Evolutionary conservation across 2,329 filamentous ascomycete genomes (phyloP).

Genomic region (Waltergamsia citrina): DNA sequence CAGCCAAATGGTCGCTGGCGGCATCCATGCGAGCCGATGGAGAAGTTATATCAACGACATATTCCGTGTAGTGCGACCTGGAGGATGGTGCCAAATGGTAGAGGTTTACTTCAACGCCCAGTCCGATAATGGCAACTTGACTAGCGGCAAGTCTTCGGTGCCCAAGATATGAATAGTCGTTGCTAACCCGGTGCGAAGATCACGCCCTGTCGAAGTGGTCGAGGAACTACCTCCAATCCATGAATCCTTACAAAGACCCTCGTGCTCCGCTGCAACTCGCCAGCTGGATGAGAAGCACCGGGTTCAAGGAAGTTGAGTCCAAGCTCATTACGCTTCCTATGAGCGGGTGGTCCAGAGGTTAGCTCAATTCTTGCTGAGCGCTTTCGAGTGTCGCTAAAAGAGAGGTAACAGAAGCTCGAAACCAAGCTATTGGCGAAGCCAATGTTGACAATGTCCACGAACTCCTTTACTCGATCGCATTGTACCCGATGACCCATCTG

Average conservation of each 20-base stretch:
- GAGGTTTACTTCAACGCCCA: slow-evolving; percentile 81
- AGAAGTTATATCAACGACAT: slow-evolving; percentile 67
- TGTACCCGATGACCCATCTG: slow-evolving; percentile 46
- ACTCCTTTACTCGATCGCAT: slow-evolving; percentile 42
- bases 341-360: slow-evolving; percentile 61
- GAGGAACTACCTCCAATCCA: slow-evolving; percentile 48
- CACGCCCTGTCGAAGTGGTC: slow-evolving; percentile 63
- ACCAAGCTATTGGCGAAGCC: slow-evolving; percentile 40
- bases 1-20: slow-evolving; percentile 62
- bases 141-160: slow-evolving; percentile 35
- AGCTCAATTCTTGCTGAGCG: slow-evolving; percentile 10
- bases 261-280: slow-evolving; percentile 52
- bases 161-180: background rate
- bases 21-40: slow-evolving; percentile 68
- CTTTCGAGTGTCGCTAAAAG: background rate
- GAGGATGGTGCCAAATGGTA: slow-evolving; percentile 83
- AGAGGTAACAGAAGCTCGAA: slow-evolving; percentile 30
- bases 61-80: slow-evolving; percentile 58
- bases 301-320: slow-evolving; percentile 59
- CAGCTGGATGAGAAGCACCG: slow-evolving; percentile 48
- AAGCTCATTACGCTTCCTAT: slow-evolving; percentile 58
- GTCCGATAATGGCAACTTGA: slow-evolving; percentile 74
- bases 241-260: slow-evolving; percentile 57
- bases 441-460: slow-evolving; percentile 46
- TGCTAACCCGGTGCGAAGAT: slow-evolving; percentile 24